A percentile compares a stretch with the other conserved stretches of the same genome.
phyloP scores from a whole-genome alignment of 1,284 basidiomycete species.

The Psilocybe mexicana region DNA sequence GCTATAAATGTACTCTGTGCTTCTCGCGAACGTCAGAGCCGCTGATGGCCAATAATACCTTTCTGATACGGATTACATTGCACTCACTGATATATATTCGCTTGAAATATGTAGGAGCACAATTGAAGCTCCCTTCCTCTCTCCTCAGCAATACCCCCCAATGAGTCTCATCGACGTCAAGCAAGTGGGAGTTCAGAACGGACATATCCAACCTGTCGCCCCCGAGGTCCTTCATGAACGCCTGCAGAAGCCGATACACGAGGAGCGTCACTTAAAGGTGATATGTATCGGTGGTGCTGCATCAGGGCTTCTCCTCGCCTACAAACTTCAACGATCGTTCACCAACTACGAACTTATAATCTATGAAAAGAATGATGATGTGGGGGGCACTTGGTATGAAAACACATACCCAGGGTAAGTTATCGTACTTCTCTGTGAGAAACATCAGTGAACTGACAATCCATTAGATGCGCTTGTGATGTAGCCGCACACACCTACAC shows the following conservation, averaged over 20 bases:
- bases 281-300: constrained; percentile 34
- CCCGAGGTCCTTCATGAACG: not conserved
- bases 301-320: constrained; percentile 33
- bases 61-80: not conserved
- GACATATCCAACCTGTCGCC: not conserved
- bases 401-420: constrained; percentile 28
- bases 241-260: constrained; percentile 25
- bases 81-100: not conserved
- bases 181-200: not conserved
- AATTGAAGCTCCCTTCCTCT: not conserved
- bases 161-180: not conserved
- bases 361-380: constrained; percentile 32
- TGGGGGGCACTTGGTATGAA: constrained; percentile 34
- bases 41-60: not conserved
- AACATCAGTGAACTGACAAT: not conserved
- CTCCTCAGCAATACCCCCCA: not conserved
- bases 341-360: constrained; percentile 30
- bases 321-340: constrained; percentile 36
- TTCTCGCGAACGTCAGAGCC: not conserved
- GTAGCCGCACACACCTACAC: constrained; percentile 31
- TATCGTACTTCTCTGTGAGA: not conserved
- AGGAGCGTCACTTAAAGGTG: constrained; percentile 28
- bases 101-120: not conserved
- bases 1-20: not conserved
- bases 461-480: constrained; percentile 31